Evolutionary conservation across 441 rosid genomes (phyloP).

Genomic region (Dalechampia spathulata): DNA sequence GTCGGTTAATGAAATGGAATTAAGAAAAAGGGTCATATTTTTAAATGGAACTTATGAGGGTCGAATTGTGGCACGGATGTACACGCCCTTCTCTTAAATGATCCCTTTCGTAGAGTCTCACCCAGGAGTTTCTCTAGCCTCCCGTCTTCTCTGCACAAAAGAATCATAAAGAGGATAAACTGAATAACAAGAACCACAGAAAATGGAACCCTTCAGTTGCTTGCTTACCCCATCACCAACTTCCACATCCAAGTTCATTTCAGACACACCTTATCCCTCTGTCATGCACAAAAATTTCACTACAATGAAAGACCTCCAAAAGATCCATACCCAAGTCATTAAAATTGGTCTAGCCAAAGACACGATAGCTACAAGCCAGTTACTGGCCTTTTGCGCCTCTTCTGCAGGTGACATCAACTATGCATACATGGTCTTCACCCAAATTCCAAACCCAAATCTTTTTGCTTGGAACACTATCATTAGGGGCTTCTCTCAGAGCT

Average conservation of each 20-base stretch:
- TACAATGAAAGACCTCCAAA: slow-evolving; percentile 55
- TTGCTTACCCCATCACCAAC: slow-evolving; percentile 19
- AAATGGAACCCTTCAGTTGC: slow-evolving; percentile 23
- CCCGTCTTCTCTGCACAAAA: not conserved
- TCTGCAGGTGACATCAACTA: slow-evolving; percentile 56
- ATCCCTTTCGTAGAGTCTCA: no score
- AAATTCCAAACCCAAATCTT: slow-evolving; percentile 40
- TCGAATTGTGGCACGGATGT: no score
- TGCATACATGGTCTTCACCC: slow-evolving; percentile 54
- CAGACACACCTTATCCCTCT: slow-evolving; percentile 35
- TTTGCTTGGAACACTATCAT: slow-evolving; percentile 77
- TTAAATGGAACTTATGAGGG: no score
- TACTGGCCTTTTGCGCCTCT: slow-evolving; percentile 60
- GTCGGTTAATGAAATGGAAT: no score
- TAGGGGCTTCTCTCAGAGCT: slow-evolving; percentile 68
- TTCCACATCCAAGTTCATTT: slow-evolving; percentile 28
- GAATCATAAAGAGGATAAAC: not conserved
- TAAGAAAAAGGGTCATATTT: no score
- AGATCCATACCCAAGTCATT: slow-evolving; percentile 59
- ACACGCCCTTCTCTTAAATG: no score
- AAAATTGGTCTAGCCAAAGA: slow-evolving; percentile 57
- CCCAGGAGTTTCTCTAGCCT: no score
- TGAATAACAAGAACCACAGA: slow-evolving; percentile 4
- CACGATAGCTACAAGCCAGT: slow-evolving; percentile 53
- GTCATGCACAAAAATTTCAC: slow-evolving; percentile 44